phyloP scores from a whole-genome alignment of 2,329 filamentous ascomycete species.

The Fusarium anguioides region DNA sequence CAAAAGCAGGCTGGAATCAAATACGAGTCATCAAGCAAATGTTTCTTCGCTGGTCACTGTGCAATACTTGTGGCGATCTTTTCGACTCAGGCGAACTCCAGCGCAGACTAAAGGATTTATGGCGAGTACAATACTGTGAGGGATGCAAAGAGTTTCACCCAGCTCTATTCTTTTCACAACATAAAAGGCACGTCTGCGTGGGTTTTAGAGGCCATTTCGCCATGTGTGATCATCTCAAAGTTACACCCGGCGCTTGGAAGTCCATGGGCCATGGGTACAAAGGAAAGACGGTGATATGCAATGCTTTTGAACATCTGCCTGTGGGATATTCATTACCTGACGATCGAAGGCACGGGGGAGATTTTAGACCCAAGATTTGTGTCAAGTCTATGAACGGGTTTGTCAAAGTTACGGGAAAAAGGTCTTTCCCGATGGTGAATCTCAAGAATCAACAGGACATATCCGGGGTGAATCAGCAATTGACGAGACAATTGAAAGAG shows the following conservation, averaged over 20 bases:
- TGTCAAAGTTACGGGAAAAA: too few species aligned
- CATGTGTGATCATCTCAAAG: background rate
- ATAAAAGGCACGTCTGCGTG: background rate
- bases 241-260: background rate
- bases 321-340: too few species aligned
- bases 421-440: too few species aligned
- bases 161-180: background rate
- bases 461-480: too few species aligned
- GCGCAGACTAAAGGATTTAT: background rate
- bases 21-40: background rate
- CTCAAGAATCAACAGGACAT: too few species aligned
- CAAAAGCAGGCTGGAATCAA: background rate
- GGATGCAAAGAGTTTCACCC: background rate
- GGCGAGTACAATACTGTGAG: background rate
- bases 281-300: background rate
- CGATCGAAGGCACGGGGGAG: too few species aligned
- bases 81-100: background rate
- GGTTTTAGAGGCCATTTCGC: background rate
- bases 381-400: too few species aligned
- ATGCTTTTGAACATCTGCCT: background rate
- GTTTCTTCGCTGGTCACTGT: background rate
- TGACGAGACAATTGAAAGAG: too few species aligned
- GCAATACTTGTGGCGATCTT: background rate
- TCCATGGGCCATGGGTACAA: too few species aligned
- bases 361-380: too few species aligned